Conservation (phyloP, 75 land plant genomes). For the Chamaecyparis obtusa region DNA sequence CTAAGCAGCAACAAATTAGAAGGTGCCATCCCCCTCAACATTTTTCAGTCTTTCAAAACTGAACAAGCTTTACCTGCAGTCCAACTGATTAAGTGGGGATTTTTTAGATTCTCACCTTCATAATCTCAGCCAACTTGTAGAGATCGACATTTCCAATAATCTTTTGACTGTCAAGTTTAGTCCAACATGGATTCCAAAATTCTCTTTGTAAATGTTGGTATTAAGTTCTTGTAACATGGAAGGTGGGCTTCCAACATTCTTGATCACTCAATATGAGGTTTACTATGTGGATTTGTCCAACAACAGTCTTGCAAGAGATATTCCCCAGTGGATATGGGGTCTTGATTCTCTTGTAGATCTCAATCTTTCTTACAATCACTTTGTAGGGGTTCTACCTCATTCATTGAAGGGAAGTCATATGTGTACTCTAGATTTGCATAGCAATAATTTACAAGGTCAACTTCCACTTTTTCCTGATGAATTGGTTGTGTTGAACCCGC, state of each 20-base stretch:
- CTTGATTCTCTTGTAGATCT: not conserved
- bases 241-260: not conserved
- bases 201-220: not conserved
- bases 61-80: not conserved
- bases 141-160: not conserved
- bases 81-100: conserved; percentile 1
- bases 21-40: not conserved
- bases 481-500: too few species aligned
- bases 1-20: not conserved
- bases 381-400: not conserved
- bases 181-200: not conserved
- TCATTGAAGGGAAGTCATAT: too few species aligned
- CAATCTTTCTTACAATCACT: not conserved
- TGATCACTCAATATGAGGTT: not conserved
- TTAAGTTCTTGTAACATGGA: not conserved
- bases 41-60: conserved; percentile 7
- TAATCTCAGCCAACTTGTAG: not conserved
- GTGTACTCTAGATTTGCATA: too few species aligned
- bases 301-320: not conserved
- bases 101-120: not conserved
- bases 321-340: not conserved
- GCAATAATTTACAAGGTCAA: too few species aligned
- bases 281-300: not conserved
- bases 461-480: too few species aligned
- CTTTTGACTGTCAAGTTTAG: not conserved